Evolutionary conservation across 257 asterid genomes (phyloP).

Genomic region (Buddleja alternifolia): DNA sequence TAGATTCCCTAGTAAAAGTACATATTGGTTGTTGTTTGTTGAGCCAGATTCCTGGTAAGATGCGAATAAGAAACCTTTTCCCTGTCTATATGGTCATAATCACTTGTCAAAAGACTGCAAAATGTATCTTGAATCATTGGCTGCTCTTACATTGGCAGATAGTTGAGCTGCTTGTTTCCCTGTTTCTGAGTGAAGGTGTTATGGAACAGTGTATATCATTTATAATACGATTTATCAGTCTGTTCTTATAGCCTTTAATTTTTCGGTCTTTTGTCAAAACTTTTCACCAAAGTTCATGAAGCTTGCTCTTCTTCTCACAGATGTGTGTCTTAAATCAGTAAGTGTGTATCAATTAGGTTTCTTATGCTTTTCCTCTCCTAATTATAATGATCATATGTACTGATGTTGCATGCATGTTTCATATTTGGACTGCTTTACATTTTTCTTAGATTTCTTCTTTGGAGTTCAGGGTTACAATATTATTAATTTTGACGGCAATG

Average conservation of each 20-base stretch:
- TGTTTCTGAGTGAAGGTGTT: not conserved
- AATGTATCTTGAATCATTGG: not conserved
- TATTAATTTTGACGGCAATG: not conserved
- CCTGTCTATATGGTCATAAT: not conserved
- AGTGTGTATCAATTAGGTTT: not conserved
- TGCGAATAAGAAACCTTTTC: not conserved
- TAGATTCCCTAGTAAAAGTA: too few species aligned
- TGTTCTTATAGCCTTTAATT: not conserved
- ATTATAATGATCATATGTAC: not conserved
- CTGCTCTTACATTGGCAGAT: not conserved
- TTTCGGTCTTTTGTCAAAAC: not conserved
- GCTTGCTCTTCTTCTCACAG: not conserved
- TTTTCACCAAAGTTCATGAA: not conserved
- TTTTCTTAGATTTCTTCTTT: conserved; percentile 14
- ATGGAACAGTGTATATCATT: not conserved
- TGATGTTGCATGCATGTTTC: not conserved
- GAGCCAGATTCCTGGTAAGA: not conserved
- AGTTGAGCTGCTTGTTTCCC: not conserved
- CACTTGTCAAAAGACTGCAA: not conserved
- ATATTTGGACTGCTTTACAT: not conserved
- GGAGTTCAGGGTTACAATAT: conserved; percentile 5
- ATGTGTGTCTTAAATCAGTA: not conserved
- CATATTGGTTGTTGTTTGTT: not conserved
- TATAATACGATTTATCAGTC: not conserved
- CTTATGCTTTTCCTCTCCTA: not conserved